Percentiles rank a stretch among this genome's conserved stretches.
These are phyloP conservation scores for Mycena galericulata DNA, from an alignment of 768 basidiomycete species.

Conservation along the genomic window DNA sequence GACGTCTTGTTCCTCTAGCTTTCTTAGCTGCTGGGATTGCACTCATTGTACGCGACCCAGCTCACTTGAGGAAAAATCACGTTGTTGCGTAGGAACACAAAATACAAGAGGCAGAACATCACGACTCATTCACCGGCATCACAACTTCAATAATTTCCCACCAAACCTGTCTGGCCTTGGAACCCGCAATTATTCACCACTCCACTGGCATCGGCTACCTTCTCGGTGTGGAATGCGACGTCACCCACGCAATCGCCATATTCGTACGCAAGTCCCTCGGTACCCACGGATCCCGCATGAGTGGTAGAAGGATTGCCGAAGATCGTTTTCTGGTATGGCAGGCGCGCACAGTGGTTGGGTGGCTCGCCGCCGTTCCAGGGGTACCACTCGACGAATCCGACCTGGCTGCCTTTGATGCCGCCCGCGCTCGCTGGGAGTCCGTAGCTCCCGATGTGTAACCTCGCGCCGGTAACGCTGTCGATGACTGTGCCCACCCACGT, in stretches of 20 bases:
- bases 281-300: background rate
- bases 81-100: no score
- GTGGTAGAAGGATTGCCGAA: constrained; percentile 16
- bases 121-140: no score
- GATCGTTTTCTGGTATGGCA: constrained; percentile 19
- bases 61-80: no score
- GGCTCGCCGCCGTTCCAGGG: constrained; percentile 27
- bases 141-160: no score
- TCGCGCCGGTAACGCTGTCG: constrained; percentile 11
- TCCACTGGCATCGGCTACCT: background rate
- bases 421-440: constrained; percentile 2
- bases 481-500: background rate
- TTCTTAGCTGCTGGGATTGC: no score
- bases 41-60: no score
- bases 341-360: constrained; percentile 21
- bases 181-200: constrained; percentile 19
- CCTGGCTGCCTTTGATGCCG: constrained; percentile 7
- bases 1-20: no score
- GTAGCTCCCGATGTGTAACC: constrained; percentile 24
- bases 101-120: no score
- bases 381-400: constrained; percentile 31
- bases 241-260: constrained; percentile 20
- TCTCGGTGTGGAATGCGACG: constrained; percentile 8
- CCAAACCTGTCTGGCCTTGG: no score
- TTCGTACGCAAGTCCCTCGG: constrained; percentile 11